A percentile compares a stretch with the other conserved stretches of the same genome.
Conservation (phyloP, 1,284 basidiomycete species). For the Heterobasidion parviporum region DNA sequence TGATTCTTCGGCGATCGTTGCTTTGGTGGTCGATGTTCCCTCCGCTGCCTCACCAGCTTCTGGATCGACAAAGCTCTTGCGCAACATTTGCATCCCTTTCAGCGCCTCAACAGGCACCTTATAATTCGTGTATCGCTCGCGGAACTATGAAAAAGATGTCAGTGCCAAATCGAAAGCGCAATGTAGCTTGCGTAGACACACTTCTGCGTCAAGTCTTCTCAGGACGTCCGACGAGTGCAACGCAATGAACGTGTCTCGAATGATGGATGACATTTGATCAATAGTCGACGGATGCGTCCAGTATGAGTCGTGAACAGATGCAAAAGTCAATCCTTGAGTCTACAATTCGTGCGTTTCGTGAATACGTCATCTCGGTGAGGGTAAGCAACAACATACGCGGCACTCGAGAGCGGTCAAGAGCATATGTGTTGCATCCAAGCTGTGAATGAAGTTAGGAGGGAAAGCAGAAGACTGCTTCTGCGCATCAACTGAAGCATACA, state of each 20-base stretch:
- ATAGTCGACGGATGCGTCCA: conserved; percentile 94
- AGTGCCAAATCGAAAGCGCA: neutral
- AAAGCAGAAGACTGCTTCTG: conserved; percentile 92
- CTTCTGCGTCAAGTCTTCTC: conserved; percentile 49
- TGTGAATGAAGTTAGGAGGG: conserved; percentile 98
- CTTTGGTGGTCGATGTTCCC: neutral
- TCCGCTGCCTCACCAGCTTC: neutral
- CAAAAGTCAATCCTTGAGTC: conserved; percentile 75
- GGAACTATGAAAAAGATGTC: conserved; percentile 44
- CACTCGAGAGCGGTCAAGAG: conserved; percentile 94
- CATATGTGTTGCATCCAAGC: conserved; percentile 98
- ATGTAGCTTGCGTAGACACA: conserved; percentile 18
- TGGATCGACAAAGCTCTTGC: conserved; percentile 1
- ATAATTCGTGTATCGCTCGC: conserved; percentile 70
- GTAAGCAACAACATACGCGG: conserved; percentile 37
- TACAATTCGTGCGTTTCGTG: conserved; percentile 19
- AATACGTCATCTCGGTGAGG: neutral
- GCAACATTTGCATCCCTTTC: conserved; percentile 19
- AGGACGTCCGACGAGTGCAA: conserved; percentile 88
- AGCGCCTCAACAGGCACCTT: conserved; percentile 62
- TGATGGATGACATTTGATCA: conserved; percentile 84
- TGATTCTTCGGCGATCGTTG: neutral
- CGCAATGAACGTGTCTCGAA: conserved; percentile 91
- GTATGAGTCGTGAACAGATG: conserved; percentile 97
- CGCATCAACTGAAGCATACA: conserved; percentile 54